Conservation (phyloP, 2,329 filamentous ascomycete species). For the Arthrobotrys entomopaga region DNA sequence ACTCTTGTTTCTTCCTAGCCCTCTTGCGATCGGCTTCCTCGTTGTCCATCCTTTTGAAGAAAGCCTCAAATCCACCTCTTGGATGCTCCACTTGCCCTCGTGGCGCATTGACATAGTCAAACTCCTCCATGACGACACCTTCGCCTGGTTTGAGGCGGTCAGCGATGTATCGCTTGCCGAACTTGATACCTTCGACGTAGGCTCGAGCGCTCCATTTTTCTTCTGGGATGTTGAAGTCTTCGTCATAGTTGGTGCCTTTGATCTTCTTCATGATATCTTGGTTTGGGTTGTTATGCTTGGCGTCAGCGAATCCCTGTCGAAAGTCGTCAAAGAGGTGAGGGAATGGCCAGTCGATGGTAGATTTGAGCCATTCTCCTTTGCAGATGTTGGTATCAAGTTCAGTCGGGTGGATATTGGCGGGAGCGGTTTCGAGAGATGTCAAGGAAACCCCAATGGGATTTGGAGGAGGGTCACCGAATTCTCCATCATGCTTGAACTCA, state of each 20-base stretch:
- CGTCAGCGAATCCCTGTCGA: conserved; percentile 39
- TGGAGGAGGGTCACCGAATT: conserved; percentile 43
- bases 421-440: conserved; percentile 18
- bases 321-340: conserved; percentile 43
- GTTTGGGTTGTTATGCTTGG: conserved; percentile 17
- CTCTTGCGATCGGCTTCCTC: conserved; percentile 9
- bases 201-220: conserved; percentile 37
- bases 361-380: conserved; percentile 53
- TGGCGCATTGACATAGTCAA: conserved; percentile 20
- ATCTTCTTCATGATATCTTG: background rate
- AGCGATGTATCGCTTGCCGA: conserved; percentile 35
- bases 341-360: conserved; percentile 46
- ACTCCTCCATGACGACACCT: conserved; percentile 20
- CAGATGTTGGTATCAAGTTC: conserved; percentile 52
- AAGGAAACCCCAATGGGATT: conserved; percentile 28
- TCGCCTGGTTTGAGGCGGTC: conserved; percentile 15
- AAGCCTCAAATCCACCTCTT: conserved; percentile 24
- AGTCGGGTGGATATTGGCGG: conserved; percentile 26
- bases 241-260: conserved; percentile 33
- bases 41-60: conserved; percentile 7
- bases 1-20: conserved; percentile 9
- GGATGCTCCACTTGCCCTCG: conserved; percentile 14
- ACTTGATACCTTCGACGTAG: conserved; percentile 35
- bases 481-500: conserved; percentile 50
- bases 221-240: conserved; percentile 31